These are phyloP conservation scores for Mrakia frigida DNA, from an alignment of 768 basidiomycete genomes.

Conservation along the genomic window DNA sequence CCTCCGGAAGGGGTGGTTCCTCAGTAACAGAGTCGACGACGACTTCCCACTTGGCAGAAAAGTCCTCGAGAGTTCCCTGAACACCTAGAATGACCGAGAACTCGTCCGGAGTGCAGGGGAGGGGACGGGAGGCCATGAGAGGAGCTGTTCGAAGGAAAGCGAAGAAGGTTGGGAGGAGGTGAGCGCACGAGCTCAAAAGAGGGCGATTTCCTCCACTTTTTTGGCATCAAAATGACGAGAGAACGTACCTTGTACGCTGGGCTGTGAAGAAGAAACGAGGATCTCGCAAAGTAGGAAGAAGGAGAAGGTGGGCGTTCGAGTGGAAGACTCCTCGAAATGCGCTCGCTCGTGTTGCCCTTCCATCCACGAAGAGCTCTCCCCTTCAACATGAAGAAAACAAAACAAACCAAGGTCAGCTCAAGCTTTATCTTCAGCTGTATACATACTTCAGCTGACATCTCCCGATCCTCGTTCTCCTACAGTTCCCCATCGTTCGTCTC, in stretches of 20 bases:
- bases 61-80: neutral
- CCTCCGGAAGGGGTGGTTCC: neutral
- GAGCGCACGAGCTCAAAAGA: no score
- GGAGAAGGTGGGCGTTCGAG: neutral
- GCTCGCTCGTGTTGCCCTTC: neutral
- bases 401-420: constrained; percentile 23
- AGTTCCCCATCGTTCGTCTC: constrained; percentile 31
- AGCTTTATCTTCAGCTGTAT: neutral
- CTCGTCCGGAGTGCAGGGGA: neutral
- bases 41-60: neutral
- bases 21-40: neutral
- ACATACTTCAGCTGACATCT: neutral
- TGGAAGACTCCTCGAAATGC: neutral
- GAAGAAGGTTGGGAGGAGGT: neutral
- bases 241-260: no score
- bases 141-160: neutral
- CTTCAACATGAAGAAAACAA: constrained; percentile 30
- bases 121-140: neutral
- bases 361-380: neutral
- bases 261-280: neutral
- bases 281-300: neutral
- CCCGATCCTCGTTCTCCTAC: neutral
- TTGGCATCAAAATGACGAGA: no score
- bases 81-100: neutral
- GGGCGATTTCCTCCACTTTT: no score